Evolutionary conservation across 2,329 filamentous ascomycete species (phyloP), one percentile per base, ranked within the genome.

Genomic region (Xylaria sp.): DNA sequence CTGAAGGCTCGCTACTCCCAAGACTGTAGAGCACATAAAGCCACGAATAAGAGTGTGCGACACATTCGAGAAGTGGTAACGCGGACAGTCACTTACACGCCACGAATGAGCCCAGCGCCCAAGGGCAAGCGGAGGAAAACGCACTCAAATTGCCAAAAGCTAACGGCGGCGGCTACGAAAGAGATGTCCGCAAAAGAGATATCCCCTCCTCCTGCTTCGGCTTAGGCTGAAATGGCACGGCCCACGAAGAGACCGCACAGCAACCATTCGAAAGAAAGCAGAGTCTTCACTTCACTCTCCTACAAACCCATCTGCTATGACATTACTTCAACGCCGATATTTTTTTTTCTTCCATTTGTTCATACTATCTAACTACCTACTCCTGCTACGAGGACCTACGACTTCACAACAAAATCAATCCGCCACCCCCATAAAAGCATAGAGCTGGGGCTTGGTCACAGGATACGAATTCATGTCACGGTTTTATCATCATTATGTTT

Each of bases 51-150:
- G 39, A 90, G 86, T 75, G 85, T 90, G 66, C 88, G 90, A 69
- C 87, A 91, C 77, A 94, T 98, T 68, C 87, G 93, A 64, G 94
- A 98, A 80, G 94, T 98, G 4, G 92, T 98, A 63, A 98, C 94
- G n/a, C 88, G 94, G 74, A 98, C 94, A 18, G 93, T 97, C 69
- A 97, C 93, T 50, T 97, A 97, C 81, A 97, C 93, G 79, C 92
- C 90, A 70, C 86, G 91, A 73, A 93, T 98, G 83, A 92, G 94
- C 73, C 93, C 94, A 28, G 94, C 94, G 46, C 95, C 86, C 8
- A 94, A 94, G 81, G 94, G 94, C 73, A 98, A 98, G 87, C 90
- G 94, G 83, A 91, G 94, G 83, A 97, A 93, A 85, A 78, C 74
- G 55, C 77, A 78, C 65, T 54, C 76, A 32, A 77, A 75, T 59